These are phyloP conservation scores for Brachypodium distachyon DNA, from an alignment of 202 grass and related monocot species.

Conservation along the genomic window DNA sequence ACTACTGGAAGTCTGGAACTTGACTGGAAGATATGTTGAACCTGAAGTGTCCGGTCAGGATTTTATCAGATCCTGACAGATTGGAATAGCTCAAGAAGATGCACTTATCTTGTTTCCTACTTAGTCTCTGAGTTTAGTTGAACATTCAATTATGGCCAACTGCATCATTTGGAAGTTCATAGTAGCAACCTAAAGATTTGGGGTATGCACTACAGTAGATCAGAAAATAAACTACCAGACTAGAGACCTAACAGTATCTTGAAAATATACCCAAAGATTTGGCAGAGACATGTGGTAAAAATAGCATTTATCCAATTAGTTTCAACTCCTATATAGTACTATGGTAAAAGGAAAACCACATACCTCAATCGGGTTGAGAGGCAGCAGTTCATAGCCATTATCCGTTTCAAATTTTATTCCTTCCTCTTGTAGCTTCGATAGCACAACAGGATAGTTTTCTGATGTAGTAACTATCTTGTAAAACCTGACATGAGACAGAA, in stretches of 20 bases:
- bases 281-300: not conserved
- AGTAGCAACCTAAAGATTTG: too few relatives aligned
- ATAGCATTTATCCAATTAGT: not conserved
- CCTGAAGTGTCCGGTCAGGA: not conserved
- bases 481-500: constrained; percentile 41
- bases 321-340: not conserved
- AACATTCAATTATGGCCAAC: not conserved
- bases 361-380: constrained; percentile 78
- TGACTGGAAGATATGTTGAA: not conserved
- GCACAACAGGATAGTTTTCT: constrained; percentile 66
- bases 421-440: constrained; percentile 87
- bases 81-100: not conserved
- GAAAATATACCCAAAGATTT: not conserved
- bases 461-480: constrained; percentile 95
- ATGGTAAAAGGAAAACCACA: not conserved
- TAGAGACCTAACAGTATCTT: not conserved
- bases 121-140: not conserved
- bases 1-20: constrained; percentile 1
- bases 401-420: constrained; percentile 76
- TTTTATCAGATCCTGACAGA: not conserved
- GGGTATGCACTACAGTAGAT: not conserved
- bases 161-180: not conserved
- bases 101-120: not conserved
- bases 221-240: not conserved
- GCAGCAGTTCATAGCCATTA: constrained; percentile 85